Conservation (phyloP, 2,329 filamentous ascomycete genomes). For the Exophiala bonariae region DNA sequence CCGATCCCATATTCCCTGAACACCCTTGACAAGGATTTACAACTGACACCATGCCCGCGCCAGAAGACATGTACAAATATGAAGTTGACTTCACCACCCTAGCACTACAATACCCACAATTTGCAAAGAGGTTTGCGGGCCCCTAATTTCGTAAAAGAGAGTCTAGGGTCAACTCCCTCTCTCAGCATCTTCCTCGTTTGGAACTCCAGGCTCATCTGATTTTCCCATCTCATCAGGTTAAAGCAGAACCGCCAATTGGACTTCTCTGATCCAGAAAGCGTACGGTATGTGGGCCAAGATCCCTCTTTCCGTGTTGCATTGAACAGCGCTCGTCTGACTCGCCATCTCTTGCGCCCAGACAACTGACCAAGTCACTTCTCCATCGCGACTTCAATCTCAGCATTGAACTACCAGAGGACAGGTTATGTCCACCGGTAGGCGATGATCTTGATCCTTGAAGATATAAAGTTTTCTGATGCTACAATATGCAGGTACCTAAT, state of each 20-base stretch:
- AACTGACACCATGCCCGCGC: constrained; percentile 27
- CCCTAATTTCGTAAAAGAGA: constrained; percentile 7
- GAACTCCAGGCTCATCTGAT: too few relatives aligned
- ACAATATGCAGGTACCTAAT: constrained; percentile 7
- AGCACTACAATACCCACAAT: constrained; percentile 59
- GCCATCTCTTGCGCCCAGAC: constrained; percentile 42
- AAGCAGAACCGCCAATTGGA: constrained; percentile 65
- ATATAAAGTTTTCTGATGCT: not conserved
- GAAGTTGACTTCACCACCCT: constrained; percentile 61
- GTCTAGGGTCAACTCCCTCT: not conserved
- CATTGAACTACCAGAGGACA: constrained; percentile 71
- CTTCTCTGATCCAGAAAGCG: constrained; percentile 74
- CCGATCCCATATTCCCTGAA: too few relatives aligned
- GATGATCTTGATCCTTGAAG: not conserved
- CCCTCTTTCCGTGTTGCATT: too few relatives aligned
- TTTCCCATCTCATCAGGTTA: constrained; percentile 37
- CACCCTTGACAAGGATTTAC: too few relatives aligned
- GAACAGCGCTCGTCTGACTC: too few relatives aligned
- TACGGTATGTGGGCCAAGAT: constrained; percentile 69
- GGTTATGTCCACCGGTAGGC: constrained; percentile 79
- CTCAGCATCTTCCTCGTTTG: too few relatives aligned
- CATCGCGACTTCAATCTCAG: constrained; percentile 71
- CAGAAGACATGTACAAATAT: constrained; percentile 23
- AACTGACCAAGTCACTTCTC: constrained; percentile 76
- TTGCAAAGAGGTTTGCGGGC: constrained; percentile 56